Evolutionary conservation across 2,329 filamentous ascomycete species (phyloP), one percentile per base, ranked within the genome.

Genomic region (Colletotrichum sojae): DNA sequence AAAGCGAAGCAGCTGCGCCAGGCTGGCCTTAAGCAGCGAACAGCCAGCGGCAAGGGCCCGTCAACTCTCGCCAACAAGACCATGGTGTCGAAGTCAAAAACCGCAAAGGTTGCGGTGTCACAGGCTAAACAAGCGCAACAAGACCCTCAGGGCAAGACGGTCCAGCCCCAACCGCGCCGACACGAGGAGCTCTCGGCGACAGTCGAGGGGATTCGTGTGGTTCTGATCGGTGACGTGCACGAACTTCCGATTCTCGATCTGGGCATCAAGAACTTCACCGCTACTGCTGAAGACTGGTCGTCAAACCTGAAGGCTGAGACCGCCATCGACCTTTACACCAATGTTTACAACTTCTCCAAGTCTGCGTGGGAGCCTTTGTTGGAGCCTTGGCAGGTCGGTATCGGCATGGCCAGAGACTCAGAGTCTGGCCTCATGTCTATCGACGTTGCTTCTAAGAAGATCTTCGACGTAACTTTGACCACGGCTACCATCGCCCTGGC

Each of bases 341-440:
- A 98, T 75, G 92, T 99, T 27, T 99, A 97, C 85, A 99, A 99
- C 80, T 99, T 99, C 81, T 96, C 96, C 15, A 99, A 99, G 79
- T 99, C 96, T 0, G 94, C 94, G 4, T 99, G 96, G 96, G 96
- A 99, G 79, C 96, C 96, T 3, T 83, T 99, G 40, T 90, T 99
- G 27, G 96, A 99, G 78, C 97, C 97, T 8, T 99, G 96, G 96
- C 91, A 95, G 73, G 86, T 98, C n/a, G 94, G 94, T 2, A 90
- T 99, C 73, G 94, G 97, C 71, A 89, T 98, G 78, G 90, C 93
- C 1, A 95, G 91, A 74, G 91, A 96, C 67, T 86, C 90, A 27
- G 87, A 89, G 49, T 93, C 91, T 0, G 93, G 95, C 45, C 85
- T 92, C 59, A 83, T 98, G 69, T 92, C 94, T 0, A 85, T 99